These are phyloP conservation scores for Sinapis alba DNA, from an alignment of 441 rosid species.

Conservation along the genomic window DNA sequence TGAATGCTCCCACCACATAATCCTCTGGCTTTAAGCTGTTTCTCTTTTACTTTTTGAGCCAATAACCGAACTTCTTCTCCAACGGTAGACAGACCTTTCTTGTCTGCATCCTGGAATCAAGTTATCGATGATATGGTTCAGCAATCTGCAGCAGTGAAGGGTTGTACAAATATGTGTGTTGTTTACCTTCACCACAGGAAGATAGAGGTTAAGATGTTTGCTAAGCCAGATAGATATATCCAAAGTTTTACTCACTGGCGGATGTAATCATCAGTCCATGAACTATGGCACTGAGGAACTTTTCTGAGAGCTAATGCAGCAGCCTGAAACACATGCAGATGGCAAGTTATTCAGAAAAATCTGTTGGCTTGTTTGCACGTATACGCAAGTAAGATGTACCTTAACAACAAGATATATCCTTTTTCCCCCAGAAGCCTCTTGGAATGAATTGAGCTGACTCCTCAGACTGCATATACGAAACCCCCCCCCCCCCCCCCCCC, in stretches of 20 bases:
- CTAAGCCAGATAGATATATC: neutral
- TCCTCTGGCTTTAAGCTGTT: slow-evolving; percentile 94
- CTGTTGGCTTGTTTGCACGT: neutral
- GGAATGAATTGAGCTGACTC: slow-evolving; percentile 74
- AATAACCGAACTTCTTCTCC: slow-evolving; percentile 69
- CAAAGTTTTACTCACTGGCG: slow-evolving; percentile 70
- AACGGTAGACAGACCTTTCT: slow-evolving; percentile 82
- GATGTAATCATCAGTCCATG: slow-evolving; percentile 85
- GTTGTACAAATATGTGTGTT: no score
- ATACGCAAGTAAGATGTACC: slow-evolving; percentile 46
- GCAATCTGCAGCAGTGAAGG: no score
- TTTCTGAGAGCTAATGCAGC: slow-evolving; percentile 89
- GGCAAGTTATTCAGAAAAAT: neutral
- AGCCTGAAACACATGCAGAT: slow-evolving; percentile 55
- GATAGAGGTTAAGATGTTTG: slow-evolving; percentile 17
- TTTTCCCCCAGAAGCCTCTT: slow-evolving; percentile 91
- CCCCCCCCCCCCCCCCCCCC: no score
- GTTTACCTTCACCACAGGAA: no score
- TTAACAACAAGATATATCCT: slow-evolving; percentile 90
- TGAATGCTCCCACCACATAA: slow-evolving; percentile 56
- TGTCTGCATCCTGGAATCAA: no score
- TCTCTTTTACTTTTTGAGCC: slow-evolving; percentile 84
- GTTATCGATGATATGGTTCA: no score
- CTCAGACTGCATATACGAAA: slow-evolving; percentile 66
- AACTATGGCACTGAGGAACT: slow-evolving; percentile 94